Base-by-base conservation (phyloP, 73 alveolate species). In the Blepharisma japonicum region DNA sequence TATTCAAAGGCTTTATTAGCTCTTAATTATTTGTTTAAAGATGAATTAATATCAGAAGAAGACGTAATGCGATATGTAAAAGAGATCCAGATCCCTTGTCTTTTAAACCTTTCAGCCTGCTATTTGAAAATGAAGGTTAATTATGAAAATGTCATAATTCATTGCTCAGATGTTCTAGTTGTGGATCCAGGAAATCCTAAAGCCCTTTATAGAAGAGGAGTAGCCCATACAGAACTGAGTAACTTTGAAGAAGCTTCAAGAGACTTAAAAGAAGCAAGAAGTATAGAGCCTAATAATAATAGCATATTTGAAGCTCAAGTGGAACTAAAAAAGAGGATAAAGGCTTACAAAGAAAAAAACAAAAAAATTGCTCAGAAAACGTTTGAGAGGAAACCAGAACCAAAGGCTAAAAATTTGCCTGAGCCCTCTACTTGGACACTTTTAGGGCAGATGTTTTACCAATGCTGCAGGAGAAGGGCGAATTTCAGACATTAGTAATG, bases 1-100 rank as follows among this genome's bases (percentile, higher is more conserved):
- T 70, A 70, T 25, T 70, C 80, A 3, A 70, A 70, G 46, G 80
- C 80, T 70, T 54, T 70, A 14, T 25, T 70, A n/a, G 80, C 80
- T 9, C 0, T 70, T 1, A 39, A 70, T 45, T 45, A 45, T 70
- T 6, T 70, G 76, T 14, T 47, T 14, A 70, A 70, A 70, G 80
- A 70, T 18, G n/a, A 70, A 7, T 14, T 38, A 70, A 18, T 70
- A 1, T 3, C 14, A 1, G 46, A 61, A n/a, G 61, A 70, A 70
- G 80, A 70, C 2, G 55, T 9, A 25, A 8, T 45, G n/a, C 21
- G 27, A 23, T 18, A 18, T 18, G 27, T 18, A 39, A 47, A 25
- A 7, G 42, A 39, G 2, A 47, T 70, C 27, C 66, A 45, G 4
- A 18, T 70, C 27, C 80, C 80, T 70, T 70, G 14, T 4, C 27